Conservation (phyloP, 2,329 filamentous ascomycete genomes). For the Colletotrichum spinosum region DNA sequence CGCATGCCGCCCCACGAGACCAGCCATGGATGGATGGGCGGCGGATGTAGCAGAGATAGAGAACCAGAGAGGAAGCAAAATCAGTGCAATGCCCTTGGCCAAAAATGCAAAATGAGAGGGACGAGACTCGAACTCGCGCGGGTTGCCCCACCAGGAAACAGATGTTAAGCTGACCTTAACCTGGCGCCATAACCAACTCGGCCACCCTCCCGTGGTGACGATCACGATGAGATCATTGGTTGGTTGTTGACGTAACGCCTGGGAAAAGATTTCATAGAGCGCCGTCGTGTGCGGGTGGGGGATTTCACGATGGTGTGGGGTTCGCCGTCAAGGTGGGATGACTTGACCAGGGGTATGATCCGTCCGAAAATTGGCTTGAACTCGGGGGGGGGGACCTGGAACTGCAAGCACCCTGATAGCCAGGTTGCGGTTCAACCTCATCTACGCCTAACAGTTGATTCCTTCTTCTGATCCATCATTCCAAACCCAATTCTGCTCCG, state of each 20-base stretch:
- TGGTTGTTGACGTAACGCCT: fast-evolving
- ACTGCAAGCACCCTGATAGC: no score
- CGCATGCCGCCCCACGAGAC: no score
- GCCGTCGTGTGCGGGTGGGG: background rate
- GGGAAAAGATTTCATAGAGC: background rate
- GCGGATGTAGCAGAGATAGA: no score
- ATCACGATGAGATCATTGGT: background rate
- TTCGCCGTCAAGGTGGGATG: background rate
- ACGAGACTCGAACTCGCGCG: conserved; percentile 39
- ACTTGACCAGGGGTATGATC: conserved; percentile 1
- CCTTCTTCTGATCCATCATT: no score
- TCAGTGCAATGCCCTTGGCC: no score
- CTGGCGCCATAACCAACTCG: conserved; percentile 39
- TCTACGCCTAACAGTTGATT: no score
- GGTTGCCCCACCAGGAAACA: conserved; percentile 38
- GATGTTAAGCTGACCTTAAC: conserved; percentile 38
- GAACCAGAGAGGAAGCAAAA: no score
- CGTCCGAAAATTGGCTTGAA: no score
- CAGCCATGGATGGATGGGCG: no score
- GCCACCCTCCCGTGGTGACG: conserved; percentile 29
- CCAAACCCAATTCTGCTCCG: no score
- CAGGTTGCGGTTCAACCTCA: no score
- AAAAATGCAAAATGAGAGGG: conserved; percentile 34
- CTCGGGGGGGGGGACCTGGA: no score
- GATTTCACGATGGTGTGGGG: background rate